Evolutionary conservation across 2,329 filamentous ascomycete species (phyloP).

Genomic region (Cadophora sp.): DNA sequence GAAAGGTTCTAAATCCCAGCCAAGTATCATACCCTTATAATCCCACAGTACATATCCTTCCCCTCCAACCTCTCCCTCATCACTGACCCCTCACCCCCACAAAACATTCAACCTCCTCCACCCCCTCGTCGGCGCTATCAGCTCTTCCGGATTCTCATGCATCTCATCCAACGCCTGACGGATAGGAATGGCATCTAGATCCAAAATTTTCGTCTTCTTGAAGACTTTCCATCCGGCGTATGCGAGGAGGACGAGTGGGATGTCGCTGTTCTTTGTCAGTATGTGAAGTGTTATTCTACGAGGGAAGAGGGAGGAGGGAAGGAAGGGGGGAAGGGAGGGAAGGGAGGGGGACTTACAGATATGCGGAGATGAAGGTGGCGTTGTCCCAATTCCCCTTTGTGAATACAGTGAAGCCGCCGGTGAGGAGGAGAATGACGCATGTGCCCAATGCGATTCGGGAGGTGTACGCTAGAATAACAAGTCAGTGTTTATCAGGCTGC

Average conservation of each 20-base stretch:
- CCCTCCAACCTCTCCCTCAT: no score
- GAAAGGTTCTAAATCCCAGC: no score
- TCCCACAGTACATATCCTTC: no score
- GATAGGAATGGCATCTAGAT: slow-evolving; percentile 46
- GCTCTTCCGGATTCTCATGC: slow-evolving; percentile 45
- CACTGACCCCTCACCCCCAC: slow-evolving; percentile 40
- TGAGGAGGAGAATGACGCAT: slow-evolving; percentile 70
- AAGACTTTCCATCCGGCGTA: slow-evolving; percentile 61
- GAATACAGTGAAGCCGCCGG: slow-evolving; percentile 71
- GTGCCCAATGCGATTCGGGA: slow-evolving; percentile 66
- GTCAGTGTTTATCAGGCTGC: slow-evolving; percentile 8
- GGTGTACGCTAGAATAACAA: slow-evolving; percentile 55
- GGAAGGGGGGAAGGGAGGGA: no score
- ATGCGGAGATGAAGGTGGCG: slow-evolving; percentile 64
- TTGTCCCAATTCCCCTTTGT: slow-evolving; percentile 64
- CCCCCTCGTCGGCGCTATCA: slow-evolving; percentile 38
- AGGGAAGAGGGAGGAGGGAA: neutral
- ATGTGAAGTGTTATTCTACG: neutral
- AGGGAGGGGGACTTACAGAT: slow-evolving; percentile 56
- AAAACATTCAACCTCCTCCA: slow-evolving; percentile 45
- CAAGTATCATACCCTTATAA: no score
- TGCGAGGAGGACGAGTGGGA: slow-evolving; percentile 49
- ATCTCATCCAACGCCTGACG: slow-evolving; percentile 47
- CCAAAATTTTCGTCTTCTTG: slow-evolving; percentile 53
- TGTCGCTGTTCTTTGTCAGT: slow-evolving; percentile 43